These are phyloP conservation scores for Lichtheimia hyalospora DNA, from an alignment of 371 early-diverging fungal species.

Conservation along the genomic window DNA sequence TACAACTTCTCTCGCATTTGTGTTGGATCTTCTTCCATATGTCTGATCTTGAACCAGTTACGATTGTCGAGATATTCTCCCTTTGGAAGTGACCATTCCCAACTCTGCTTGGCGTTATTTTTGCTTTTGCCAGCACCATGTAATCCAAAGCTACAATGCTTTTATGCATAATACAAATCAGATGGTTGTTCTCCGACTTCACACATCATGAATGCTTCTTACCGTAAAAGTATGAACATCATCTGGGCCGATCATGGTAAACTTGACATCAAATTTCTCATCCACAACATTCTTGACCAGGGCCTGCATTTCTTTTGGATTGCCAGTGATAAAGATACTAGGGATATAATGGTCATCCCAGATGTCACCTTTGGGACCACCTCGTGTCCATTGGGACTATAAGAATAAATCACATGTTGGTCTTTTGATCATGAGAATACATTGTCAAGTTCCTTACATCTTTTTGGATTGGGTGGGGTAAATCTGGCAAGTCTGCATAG, in stretches of 20 bases:
- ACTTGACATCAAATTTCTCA: conserved; percentile 20
- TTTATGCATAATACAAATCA: not conserved
- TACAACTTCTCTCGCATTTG: conserved; percentile 62
- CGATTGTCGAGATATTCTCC: conserved; percentile 39
- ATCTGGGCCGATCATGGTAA: conserved; percentile 48
- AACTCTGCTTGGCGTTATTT: conserved; percentile 61
- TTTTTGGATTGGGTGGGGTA: conserved; percentile 49
- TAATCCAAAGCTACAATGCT: conserved; percentile 35
- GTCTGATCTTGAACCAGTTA: conserved; percentile 55
- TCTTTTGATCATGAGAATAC: not conserved
- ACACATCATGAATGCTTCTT: not conserved
- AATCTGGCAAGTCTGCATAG: conserved; percentile 52
- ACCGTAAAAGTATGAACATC: conserved; percentile 35
- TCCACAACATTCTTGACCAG: conserved; percentile 31
- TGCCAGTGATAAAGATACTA: conserved; percentile 41
- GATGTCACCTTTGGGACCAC: conserved; percentile 33
- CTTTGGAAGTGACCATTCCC: conserved; percentile 42
- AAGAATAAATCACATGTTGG: not conserved
- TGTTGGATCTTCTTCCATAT: conserved; percentile 61
- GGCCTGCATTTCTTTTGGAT: conserved; percentile 22
- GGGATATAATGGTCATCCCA: conserved; percentile 58
- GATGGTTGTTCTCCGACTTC: not conserved
- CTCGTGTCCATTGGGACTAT: conserved; percentile 56
- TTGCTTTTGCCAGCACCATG: conserved; percentile 57
- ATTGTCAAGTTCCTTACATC: not conserved